Evolutionary conservation across 2,329 filamentous ascomycete species (phyloP), one percentile per base, ranked within the genome.

Genomic region (Emmonsiellopsis sp.): DNA sequence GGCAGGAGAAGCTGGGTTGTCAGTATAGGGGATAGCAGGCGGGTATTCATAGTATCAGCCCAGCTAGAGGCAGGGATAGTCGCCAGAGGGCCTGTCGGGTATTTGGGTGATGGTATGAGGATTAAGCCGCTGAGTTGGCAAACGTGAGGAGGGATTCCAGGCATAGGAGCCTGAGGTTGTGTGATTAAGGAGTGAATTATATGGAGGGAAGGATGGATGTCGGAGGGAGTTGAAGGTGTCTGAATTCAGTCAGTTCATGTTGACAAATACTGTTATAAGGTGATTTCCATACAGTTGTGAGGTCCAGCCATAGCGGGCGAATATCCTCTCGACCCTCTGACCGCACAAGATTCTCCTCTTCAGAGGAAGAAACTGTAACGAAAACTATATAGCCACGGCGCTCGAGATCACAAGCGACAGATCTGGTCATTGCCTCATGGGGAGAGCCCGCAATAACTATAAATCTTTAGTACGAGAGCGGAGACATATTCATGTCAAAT

Each of bases 311-410:
- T 54, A 98, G 73, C 6, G 92, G 84, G 57, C 86, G 82, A 58
- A 97, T 86, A 65, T 97, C 93, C 6, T 83, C 77, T 57, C 89
- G 79, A n/a, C 84, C 80, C 67, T 95, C 81, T 56, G 82, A 80
- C 56, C 88, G 82, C 11, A 97, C 84, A 58, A 86, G 74, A 37
- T 84, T 77, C 68, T 97, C 90, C 60, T 97, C 92, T 62, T 95
- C 88, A 55, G 84, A 74, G n/a, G 83, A 88, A 58, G 83, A 86
- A 63, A 90, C 92, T 0, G 95, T 87, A 56, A 98, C 78, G 68
- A 90, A 98, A 53, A 97, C 88, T 56, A 97, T 87, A 68, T 94
- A 97, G 4, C 93, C 93, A 58, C 90, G 83, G 55, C 90, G 79
- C 72, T 97, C 93, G 60, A 98, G 76, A 65, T 98, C 93, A 47